Evolutionary conservation across 73 alveolate species (phyloP).

Genomic region (Effrenium voratum): DNA sequence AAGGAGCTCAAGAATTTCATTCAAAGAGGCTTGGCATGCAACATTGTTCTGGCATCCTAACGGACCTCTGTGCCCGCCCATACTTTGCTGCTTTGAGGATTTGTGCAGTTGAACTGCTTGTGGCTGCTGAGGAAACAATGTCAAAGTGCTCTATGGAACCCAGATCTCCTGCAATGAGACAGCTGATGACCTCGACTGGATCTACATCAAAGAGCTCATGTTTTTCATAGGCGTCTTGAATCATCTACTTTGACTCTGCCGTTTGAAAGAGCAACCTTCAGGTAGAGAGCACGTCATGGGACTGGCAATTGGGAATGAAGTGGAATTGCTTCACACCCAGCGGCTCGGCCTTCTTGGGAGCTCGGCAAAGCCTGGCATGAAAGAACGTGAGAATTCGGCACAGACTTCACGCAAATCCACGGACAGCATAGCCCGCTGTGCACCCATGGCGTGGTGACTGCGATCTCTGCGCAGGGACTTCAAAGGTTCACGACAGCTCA

Average conservation of each 20-base stretch:
- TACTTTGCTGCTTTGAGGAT: too few relatives aligned
- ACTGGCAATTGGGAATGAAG: constrained; percentile 83
- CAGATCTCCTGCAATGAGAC: constrained; percentile 79
- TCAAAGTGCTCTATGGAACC: constrained; percentile 81
- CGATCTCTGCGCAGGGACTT: too few relatives aligned
- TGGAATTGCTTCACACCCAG: constrained; percentile 82
- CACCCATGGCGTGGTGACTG: too few relatives aligned
- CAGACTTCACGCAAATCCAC: too few relatives aligned
- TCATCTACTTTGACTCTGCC: not conserved
- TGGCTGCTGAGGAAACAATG: not conserved
- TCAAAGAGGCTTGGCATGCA: not conserved
- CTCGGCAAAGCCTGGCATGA: not conserved
- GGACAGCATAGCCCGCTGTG: too few relatives aligned
- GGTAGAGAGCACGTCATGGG: constrained; percentile 78
- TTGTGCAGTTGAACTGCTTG: too few relatives aligned
- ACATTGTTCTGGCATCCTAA: not conserved
- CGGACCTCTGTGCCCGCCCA: too few relatives aligned
- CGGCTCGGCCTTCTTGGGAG: not conserved
- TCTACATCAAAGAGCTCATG: constrained; percentile 79
- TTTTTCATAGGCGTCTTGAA: constrained; percentile 13
- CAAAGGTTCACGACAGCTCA: too few relatives aligned
- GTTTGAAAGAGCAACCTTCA: not conserved
- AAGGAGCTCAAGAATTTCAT: constrained; percentile 26
- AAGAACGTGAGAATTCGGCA: too few relatives aligned
- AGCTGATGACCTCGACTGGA: constrained; percentile 80